These are phyloP conservation scores for Kluyveromyces nonfermentans DNA, from an alignment of 805 yeast genomes.

Conservation along the genomic window DNA sequence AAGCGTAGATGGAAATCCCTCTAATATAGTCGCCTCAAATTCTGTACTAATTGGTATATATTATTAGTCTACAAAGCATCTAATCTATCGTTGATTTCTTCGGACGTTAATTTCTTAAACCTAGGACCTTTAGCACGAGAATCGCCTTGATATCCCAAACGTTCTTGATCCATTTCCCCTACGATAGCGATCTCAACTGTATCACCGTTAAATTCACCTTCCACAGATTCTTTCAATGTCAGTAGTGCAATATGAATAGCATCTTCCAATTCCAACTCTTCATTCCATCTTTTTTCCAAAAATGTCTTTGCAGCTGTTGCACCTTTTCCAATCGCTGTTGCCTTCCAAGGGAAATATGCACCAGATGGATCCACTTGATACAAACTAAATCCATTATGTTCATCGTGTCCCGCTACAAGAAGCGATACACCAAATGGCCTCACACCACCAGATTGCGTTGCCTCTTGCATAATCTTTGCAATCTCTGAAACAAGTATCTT, in stretches of 20 bases:
- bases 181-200: conserved; percentile 88
- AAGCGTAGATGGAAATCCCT: neutral
- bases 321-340: conserved; percentile 97
- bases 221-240: conserved; percentile 92
- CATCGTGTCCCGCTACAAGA: conserved; percentile 90
- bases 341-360: conserved; percentile 97
- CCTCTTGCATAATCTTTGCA: conserved; percentile 95
- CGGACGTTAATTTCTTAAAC: conserved; percentile 71
- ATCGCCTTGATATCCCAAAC: conserved; percentile 82
- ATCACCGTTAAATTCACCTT: conserved; percentile 95
- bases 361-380: conserved; percentile 99
- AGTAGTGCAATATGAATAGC: conserved; percentile 93
- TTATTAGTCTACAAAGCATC: conserved; percentile 59
- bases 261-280: conserved; percentile 92
- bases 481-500: conserved; percentile 87
- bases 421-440: conserved; percentile 97
- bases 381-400: conserved; percentile 59
- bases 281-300: conserved; percentile 96
- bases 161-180: conserved; percentile 70
- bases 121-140: conserved; percentile 76
- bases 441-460: conserved; percentile 98
- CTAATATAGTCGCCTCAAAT: neutral
- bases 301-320: conserved; percentile 95
- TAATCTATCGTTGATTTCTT: conserved; percentile 92
- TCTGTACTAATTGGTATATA: neutral